Percentiles rank a stretch among this genome's conserved stretches.
These are phyloP conservation scores for Waltergamsia citrina DNA, from an alignment of 2,329 filamentous ascomycete genomes.

Conservation along the genomic window DNA sequence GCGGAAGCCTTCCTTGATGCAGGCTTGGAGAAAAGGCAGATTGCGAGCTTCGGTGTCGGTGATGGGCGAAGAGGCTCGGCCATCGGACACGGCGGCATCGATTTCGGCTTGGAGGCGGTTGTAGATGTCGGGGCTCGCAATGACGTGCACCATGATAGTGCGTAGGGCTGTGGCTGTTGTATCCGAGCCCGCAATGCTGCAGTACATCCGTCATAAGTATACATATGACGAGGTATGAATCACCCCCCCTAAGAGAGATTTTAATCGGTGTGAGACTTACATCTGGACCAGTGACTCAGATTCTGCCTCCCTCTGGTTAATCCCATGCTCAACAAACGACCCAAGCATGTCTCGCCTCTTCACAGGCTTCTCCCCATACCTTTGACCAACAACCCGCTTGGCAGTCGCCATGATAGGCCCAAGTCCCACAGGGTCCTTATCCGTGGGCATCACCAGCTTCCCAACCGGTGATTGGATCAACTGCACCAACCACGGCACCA, in stretches of 20 bases:
- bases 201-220: too few relatives aligned
- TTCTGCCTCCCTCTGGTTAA: slow-evolving; percentile 16
- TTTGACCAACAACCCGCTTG: slow-evolving; percentile 15
- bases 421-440: slow-evolving; percentile 13
- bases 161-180: slow-evolving; percentile 41
- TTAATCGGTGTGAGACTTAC: slow-evolving; percentile 22
- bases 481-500: slow-evolving; percentile 29
- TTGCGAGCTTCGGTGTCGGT: slow-evolving; percentile 21
- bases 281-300: slow-evolving; percentile 22
- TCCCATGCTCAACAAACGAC: slow-evolving; percentile 28
- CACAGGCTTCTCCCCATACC: slow-evolving; percentile 14
- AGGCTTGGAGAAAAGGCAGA: slow-evolving; percentile 34
- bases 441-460: slow-evolving; percentile 22
- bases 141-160: slow-evolving; percentile 39
- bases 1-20: slow-evolving; percentile 37
- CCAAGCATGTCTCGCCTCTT: slow-evolving; percentile 26
- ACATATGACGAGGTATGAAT: slow-evolving; percentile 13
- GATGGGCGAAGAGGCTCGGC: slow-evolving; percentile 16
- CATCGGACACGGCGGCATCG: slow-evolving; percentile 13
- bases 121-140: slow-evolving; percentile 37
- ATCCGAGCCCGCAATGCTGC: slow-evolving; percentile 27
- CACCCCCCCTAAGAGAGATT: slow-evolving; percentile 25
- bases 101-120: slow-evolving; percentile 26
- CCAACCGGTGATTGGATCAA: slow-evolving; percentile 29
- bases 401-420: slow-evolving; percentile 23